Evolutionary conservation across 108 stramenopile genomes (phyloP), one percentile per base, ranked within the genome.

Genomic region (Chaetoceros tenuissimus): DNA sequence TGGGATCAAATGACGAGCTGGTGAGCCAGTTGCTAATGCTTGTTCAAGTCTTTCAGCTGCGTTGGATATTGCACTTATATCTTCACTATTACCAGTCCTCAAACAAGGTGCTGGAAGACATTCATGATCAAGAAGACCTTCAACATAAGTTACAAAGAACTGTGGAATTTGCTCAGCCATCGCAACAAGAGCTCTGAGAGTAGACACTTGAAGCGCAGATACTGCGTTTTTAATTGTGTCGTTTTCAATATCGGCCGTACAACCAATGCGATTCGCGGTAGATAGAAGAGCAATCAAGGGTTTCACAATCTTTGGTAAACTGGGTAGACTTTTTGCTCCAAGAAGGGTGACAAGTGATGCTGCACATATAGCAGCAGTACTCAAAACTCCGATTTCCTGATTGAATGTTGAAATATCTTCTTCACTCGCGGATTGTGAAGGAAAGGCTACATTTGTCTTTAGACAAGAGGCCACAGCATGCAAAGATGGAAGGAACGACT

Each of bases 81-180:
- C 62, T 3, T 73, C 60, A 13, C 8, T 40, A 22, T 40, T 8
- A 17, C 30, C 66, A 8, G 53, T 28, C 13, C 50, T 61, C 17
- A 92, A 40, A 1, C 60, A 26, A 43, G n/a, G 50, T 25, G 89
- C 80, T 29, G 79, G 74, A 45, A 90, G 57, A 27, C 65, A 69
- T 31, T 61, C 45, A n/a, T 63, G 50, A 0, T 60, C 57, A n/a
- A 90, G 79, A 24, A 92, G 20, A 24, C 68, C 31, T 3, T 65
- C 64, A 28, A 92, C 71, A 60, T 82, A 80, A n/a, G 85, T 74
- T 1, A 67, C 51, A n/a, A 87, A 46, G 50, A 92, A 86, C 40
- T 80, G 81, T 17, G 91, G 91, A 23, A 92, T 58, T n/a, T 71
- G 70, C 18, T 85, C 81, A 2, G 79, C 73, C n/a, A 87, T 47